phyloP scores from a whole-genome alignment of 352 stramenopile species.

The Plasmopara muralis region DNA sequence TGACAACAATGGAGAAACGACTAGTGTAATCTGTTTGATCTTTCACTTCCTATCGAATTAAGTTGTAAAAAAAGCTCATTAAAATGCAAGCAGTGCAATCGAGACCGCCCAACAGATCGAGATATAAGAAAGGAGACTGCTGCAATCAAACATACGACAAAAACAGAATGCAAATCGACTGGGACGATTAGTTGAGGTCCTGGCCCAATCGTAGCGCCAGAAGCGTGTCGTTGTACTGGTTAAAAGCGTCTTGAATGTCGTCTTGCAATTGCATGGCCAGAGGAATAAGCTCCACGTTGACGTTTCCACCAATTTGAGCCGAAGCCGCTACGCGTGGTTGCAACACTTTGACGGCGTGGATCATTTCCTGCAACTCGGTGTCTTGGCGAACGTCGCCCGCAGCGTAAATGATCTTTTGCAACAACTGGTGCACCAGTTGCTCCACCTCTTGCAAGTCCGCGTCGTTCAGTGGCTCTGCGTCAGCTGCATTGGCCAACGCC shows the following conservation, averaged over 20 bases:
- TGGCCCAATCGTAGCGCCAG: slow-evolving; percentile 77
- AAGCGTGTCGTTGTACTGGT: slow-evolving; percentile 88
- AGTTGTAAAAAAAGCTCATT: slow-evolving; percentile 13
- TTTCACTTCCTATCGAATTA: slow-evolving; percentile 32
- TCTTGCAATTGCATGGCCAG: slow-evolving; percentile 87
- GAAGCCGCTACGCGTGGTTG: slow-evolving; percentile 76
- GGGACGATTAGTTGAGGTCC: slow-evolving; percentile 61
- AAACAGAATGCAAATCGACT: slow-evolving; percentile 5
- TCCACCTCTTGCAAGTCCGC: slow-evolving; percentile 86
- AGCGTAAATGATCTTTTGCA: slow-evolving; percentile 87
- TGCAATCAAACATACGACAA: slow-evolving; percentile 10
- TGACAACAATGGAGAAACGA: slow-evolving; percentile 1
- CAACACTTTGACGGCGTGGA: slow-evolving; percentile 84
- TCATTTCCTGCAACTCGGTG: slow-evolving; percentile 87
- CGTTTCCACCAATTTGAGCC: slow-evolving; percentile 79
- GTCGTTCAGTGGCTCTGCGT: slow-evolving; percentile 81
- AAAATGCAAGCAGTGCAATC: not conserved
- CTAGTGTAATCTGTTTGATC: slow-evolving; percentile 4
- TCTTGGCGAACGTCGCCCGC: slow-evolving; percentile 82
- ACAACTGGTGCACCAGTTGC: slow-evolving; percentile 79
- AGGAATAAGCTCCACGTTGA: slow-evolving; percentile 85
- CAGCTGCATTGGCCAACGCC: slow-evolving; percentile 74
- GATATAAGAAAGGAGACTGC: not conserved
- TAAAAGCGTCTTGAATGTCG: slow-evolving; percentile 87
- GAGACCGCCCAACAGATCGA: no score